A percentile compares a stretch with the other conserved stretches of the same genome.
These are phyloP conservation scores for Vitis rupestris DNA, from an alignment of 164 flowering plant genomes.

Conservation along the genomic window DNA sequence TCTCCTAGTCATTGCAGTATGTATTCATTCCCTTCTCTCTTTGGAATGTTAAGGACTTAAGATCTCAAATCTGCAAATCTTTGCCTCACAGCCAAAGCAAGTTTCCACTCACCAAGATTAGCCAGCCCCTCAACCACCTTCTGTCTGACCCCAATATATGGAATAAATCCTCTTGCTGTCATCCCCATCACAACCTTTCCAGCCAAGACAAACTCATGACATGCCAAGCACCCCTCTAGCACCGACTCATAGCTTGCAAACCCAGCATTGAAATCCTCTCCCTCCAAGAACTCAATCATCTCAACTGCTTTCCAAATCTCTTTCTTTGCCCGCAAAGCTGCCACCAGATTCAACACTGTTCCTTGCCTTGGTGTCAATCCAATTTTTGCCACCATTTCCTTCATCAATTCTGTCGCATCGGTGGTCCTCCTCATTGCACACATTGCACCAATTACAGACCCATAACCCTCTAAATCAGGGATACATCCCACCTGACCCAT, in stretches of 20 bases:
- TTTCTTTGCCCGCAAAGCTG: constrained; percentile 49
- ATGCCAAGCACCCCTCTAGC: constrained; percentile 70
- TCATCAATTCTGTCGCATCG: constrained; percentile 45
- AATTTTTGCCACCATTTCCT: constrained; percentile 59
- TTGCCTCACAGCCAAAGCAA: constrained; percentile 62
- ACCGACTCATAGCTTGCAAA: constrained; percentile 63
- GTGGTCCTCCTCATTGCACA: constrained; percentile 33
- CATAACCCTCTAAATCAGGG: constrained; percentile 68
- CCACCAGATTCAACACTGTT: constrained; percentile 35
- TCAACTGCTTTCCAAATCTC: constrained; percentile 63
- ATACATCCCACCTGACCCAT: constrained; percentile 60
- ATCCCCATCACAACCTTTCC: constrained; percentile 62
- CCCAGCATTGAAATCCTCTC: constrained; percentile 37
- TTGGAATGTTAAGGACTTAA: constrained; percentile 22
- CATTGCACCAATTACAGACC: constrained; percentile 43
- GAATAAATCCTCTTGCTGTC: constrained; percentile 72
- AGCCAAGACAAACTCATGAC: constrained; percentile 54
- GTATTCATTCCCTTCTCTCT: not conserved
- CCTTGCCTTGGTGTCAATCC: constrained; percentile 59
- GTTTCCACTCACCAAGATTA: constrained; percentile 47
- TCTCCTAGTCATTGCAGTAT: too few species aligned
- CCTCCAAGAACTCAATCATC: constrained; percentile 62
- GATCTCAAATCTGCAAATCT: constrained; percentile 52
- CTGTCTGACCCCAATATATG: constrained; percentile 60
- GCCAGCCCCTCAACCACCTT: constrained; percentile 64